Base-by-base conservation (phyloP, 192 early-diverging fungal genomes). In the Dissophora globulifera region DNA sequence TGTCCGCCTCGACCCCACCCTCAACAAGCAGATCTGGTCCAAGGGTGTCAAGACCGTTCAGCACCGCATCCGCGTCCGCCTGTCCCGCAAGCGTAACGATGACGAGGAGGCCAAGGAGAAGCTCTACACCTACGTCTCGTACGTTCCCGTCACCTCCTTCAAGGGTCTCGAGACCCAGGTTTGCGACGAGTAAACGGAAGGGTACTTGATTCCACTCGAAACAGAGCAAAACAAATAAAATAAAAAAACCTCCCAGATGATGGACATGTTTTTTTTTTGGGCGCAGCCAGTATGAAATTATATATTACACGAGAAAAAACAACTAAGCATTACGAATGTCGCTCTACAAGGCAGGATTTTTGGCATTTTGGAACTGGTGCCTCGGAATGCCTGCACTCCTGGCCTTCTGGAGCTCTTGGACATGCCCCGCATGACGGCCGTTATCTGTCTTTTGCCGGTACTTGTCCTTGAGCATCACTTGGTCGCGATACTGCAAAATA, bases 21-120 rank as follows among this genome's bases (percentile, higher is more conserved):
- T 99, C 55, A 99, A 99, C 94, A 94, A 96, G 90, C 86, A 87
- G 62, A 80, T 99, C 79, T 99, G 97, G 97, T 83, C 91, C 67
- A 86, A 87, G 51, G 97, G 97, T 80, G 86, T 99, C 80, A 97
- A 94, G 93, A 84, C 87, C 63, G 92, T 96, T 53, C 93, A 94
- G 69, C 93, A 94, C 93, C 92, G 96, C 80, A 91, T 99, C 74
- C 94, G 97, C 66, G 90, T 99, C 58, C 93, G 97, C 68, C 82
- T 98, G 68, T 82, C 95, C 69, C 94, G 97, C 84, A 93, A 93
- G 84, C 92, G 95, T 84, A 98, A 97, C 89, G 97, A 99, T 74
- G 93, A 89, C 78, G 97, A 99, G 82, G 90, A 93, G 69, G 93
- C 93, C 80, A 92, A 92, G 82, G 94, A 97, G 87, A 98, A 97